These are phyloP conservation scores for Zizania palustris DNA, from an alignment of 202 grass and related monocot species.

Conservation along the genomic window DNA sequence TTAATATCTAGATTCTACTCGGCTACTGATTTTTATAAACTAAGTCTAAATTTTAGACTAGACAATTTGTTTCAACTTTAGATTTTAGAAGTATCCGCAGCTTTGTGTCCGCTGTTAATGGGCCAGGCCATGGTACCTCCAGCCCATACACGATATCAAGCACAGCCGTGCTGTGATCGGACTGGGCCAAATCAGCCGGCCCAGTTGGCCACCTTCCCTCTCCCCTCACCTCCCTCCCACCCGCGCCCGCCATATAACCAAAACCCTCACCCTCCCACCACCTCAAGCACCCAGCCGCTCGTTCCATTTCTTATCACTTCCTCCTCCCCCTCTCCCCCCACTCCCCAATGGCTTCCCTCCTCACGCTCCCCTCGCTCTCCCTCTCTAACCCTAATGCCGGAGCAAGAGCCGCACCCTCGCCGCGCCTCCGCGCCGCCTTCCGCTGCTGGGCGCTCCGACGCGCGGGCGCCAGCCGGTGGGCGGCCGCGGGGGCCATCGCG, in stretches of 20 bases:
- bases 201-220: too few species aligned
- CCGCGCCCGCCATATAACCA: conserved; percentile 16
- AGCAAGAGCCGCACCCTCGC: background rate
- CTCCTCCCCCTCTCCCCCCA: background rate
- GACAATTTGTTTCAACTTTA: too few species aligned
- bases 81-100: too few species aligned
- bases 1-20: too few species aligned
- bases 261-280: background rate
- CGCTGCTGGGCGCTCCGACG: conserved; percentile 44
- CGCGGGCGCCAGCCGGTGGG: conserved; percentile 38
- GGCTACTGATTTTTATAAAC: too few species aligned
- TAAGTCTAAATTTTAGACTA: too few species aligned
- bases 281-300: conserved; percentile 49
- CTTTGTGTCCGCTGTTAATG: too few species aligned
- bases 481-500: conserved; percentile 51
- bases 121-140: too few species aligned
- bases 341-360: conserved; percentile 63
- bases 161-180: too few species aligned
- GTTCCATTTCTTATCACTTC: conserved; percentile 70
- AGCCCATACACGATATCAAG: too few species aligned
- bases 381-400: conserved; percentile 41
- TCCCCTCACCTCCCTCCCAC: background rate
- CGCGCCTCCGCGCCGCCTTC: conserved; percentile 40
- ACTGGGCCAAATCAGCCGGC: too few species aligned
- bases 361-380: conserved; percentile 70